These are phyloP conservation scores for Solanum aculeatissimum DNA, from an alignment of 305 asterid genomes.

Conservation along the genomic window DNA sequence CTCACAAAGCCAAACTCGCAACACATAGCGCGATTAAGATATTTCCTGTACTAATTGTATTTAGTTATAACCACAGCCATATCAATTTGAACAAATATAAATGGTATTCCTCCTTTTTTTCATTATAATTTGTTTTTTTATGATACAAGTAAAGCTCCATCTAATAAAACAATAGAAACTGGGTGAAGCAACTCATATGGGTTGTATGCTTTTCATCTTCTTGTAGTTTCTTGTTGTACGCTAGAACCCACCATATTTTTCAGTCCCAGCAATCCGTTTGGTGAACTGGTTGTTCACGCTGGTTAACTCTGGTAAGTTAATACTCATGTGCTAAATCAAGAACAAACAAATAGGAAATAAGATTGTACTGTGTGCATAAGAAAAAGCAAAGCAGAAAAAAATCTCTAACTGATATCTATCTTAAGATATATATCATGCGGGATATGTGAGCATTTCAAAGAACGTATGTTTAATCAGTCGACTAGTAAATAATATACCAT, in stretches of 20 bases:
- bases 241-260: not conserved
- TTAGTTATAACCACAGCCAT: not conserved
- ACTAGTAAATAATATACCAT: slow-evolving; percentile 31
- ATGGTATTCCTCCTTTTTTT: not conserved
- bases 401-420: not conserved
- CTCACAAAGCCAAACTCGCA: not conserved
- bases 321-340: not conserved
- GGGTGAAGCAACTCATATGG: not conserved
- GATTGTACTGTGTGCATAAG: not conserved
- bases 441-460: not conserved
- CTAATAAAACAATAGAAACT: not conserved
- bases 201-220: not conserved
- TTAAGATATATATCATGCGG: not conserved
- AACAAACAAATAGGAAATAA: not conserved
- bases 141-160: not conserved
- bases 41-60: not conserved
- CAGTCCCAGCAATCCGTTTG: not conserved
- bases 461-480: not conserved
- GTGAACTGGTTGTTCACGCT: not conserved
- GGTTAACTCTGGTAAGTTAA: not conserved
- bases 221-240: not conserved
- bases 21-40: not conserved
- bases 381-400: not conserved
- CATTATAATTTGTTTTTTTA: not conserved
- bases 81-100: not conserved